These are phyloP conservation scores for Nicotiana attenuata DNA, from an alignment of 257 asterid species.

Conservation along the genomic window DNA sequence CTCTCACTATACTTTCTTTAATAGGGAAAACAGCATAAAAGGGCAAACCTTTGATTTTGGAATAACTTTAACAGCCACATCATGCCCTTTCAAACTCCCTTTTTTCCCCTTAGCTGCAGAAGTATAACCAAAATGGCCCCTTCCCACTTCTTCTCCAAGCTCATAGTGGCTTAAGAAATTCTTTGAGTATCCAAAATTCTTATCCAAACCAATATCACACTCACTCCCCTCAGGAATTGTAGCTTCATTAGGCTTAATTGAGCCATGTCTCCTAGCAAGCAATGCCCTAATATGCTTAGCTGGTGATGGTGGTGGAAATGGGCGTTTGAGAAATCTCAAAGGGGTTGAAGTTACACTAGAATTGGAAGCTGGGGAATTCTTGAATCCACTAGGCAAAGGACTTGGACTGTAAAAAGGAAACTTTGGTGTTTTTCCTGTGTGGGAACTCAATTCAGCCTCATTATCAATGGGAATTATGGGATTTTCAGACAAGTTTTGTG, in stretches of 20 bases:
- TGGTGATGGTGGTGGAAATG: conserved; percentile 96
- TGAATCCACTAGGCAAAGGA: conserved; percentile 70
- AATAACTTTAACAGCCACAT: conserved; percentile 88
- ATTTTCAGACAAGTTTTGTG: conserved; percentile 47
- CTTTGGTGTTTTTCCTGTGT: conserved; percentile 74
- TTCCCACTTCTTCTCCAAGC: conserved; percentile 82
- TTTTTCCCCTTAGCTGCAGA: conserved; percentile 73
- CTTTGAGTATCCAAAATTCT: conserved; percentile 70
- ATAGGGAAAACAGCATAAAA: neutral
- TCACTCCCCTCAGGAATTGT: conserved; percentile 95
- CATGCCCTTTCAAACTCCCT: conserved; percentile 81
- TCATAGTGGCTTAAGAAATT: conserved; percentile 56
- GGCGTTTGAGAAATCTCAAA: conserved; percentile 69
- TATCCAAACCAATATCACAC: conserved; percentile 75
- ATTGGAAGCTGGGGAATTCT: conserved; percentile 70
- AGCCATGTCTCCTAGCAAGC: conserved; percentile 83
- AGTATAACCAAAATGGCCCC: conserved; percentile 95
- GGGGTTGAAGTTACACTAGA: conserved; percentile 84
- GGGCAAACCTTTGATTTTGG: conserved; percentile 69
- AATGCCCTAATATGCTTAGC: conserved; percentile 92
- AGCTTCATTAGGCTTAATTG: conserved; percentile 84
- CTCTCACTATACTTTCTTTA: neutral
- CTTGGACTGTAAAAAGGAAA: conserved; percentile 97
- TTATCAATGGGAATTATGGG: conserved; percentile 44
- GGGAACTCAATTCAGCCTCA: conserved; percentile 39